Evolutionary conservation across 163 green algal species (phyloP), one percentile per base, ranked within the genome.

Genomic region (Scenedesmus sp.): DNA sequence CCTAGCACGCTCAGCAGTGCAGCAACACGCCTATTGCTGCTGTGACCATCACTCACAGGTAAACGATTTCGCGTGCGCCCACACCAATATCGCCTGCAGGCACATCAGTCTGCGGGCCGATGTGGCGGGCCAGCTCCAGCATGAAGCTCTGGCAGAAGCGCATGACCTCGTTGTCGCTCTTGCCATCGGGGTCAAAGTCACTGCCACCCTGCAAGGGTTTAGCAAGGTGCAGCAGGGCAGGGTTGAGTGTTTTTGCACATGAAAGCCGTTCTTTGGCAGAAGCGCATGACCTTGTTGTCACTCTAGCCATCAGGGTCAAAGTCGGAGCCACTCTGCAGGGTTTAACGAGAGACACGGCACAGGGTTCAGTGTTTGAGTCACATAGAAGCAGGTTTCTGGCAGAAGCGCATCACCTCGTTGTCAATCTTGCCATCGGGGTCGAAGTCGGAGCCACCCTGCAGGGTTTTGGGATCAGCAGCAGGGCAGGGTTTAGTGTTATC

Each of bases 61-160:
- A 99, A 46, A 97, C 97, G 82, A 99, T 96, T 94, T 99, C 97
- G 57, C 90, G 55, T 66, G 89, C 96, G 54, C 96, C 96, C 34
- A 98, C 96, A 52, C 96, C 96, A 84, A 99, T 99, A 90, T 99
- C 97, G 4, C 97, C 97, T 1, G 97, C 97, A 12, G 97, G 97
- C 60, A 98, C 95, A 88, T 99, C 97, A 0, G 82, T 87, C 57
- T 76, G 93, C 95, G 66, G 94, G 66, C 90, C 84, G 59, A 87
- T 87, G 82, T 87, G 56, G 4, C 82, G 20, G 57, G 60, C 90
- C 74, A 99, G 94, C 94, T 98, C 97, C 0, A 94, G 97, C 97
- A 99, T 98, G 94, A 98, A 98, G 81, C 97, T 15, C 92, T 73
- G 91, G 59, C 66, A 76, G 92, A 98, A 98, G 20, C 92, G 82